Evolutionary conservation across 2,329 filamentous ascomycete genomes (phyloP).

Genomic region (Cladophialophora exuberans): DNA sequence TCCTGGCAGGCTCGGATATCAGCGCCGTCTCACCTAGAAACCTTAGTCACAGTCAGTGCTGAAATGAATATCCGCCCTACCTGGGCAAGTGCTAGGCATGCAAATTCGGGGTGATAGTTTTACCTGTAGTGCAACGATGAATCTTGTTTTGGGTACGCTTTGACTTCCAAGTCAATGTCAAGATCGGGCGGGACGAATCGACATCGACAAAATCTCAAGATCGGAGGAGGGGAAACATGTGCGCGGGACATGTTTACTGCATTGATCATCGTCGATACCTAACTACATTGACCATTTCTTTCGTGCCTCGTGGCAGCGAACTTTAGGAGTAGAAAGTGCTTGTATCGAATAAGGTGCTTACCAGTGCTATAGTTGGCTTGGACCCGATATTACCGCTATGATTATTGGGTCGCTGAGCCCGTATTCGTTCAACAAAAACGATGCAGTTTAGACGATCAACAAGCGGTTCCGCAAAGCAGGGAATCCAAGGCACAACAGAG

Average conservation of each 20-base stretch:
- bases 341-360: constrained; percentile 21
- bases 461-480: constrained; percentile 19
- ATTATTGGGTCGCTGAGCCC: neutral
- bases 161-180: too few species aligned
- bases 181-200: too few species aligned
- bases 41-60: constrained; percentile 4
- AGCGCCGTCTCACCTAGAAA: constrained; percentile 4
- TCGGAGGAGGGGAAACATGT: neutral
- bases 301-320: constrained; percentile 19
- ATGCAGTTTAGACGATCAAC: constrained; percentile 9
- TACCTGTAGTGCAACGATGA: constrained; percentile 5
- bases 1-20: constrained; percentile 9
- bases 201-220: too few species aligned
- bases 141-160: too few species aligned
- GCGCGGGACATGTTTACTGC: constrained; percentile 10
- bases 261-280: neutral
- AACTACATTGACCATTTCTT: neutral
- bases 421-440: constrained; percentile 21
- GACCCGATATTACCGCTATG: neutral
- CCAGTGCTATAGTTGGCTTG: constrained; percentile 17
- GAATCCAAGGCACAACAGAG: constrained; percentile 1
- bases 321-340: constrained; percentile 15
- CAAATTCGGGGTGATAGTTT: constrained; percentile 16
- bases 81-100: neutral
- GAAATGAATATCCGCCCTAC: constrained; percentile 16